These are phyloP conservation scores for Triticum aestivum DNA, from an alignment of 176 grass and related monocot genomes.

Conservation along the genomic window DNA sequence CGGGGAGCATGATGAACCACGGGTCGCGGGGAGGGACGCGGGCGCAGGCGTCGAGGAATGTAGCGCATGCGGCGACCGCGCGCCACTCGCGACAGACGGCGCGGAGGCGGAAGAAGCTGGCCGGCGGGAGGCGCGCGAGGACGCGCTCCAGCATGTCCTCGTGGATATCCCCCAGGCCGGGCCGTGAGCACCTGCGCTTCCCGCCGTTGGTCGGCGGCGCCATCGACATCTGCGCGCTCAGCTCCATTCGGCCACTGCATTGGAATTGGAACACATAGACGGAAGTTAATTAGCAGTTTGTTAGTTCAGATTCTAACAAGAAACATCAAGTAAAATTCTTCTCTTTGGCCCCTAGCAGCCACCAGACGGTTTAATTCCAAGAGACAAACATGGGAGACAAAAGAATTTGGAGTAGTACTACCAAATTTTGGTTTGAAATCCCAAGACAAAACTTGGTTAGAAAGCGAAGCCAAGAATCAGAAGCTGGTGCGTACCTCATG, in stretches of 20 bases:
- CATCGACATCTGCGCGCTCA: neutral
- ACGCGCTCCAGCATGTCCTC: slow-evolving; percentile 84
- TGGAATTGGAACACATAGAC: neutral
- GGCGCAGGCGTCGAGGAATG: slow-evolving; percentile 67
- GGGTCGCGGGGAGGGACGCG: slow-evolving; percentile 37
- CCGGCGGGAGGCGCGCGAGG: slow-evolving; percentile 66
- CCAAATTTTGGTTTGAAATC: neutral
- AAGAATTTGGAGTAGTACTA: neutral
- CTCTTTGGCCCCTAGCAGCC: neutral
- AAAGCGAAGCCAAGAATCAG: neutral
- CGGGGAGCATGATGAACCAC: slow-evolving; percentile 27
- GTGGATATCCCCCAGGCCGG: slow-evolving; percentile 54
- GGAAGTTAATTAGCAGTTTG: neutral
- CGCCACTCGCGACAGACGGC: slow-evolving; percentile 61
- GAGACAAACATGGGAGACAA: neutral
- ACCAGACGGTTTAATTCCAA: neutral
- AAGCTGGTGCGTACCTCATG: neutral
- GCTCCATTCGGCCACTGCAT: slow-evolving; percentile 21
- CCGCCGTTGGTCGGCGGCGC: neutral
- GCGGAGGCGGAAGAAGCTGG: slow-evolving; percentile 69
- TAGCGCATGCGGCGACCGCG: slow-evolving; percentile 45
- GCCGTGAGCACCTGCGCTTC: slow-evolving; percentile 45
- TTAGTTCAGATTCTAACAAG: neutral
- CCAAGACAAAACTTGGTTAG: neutral
- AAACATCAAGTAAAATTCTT: neutral